These are phyloP conservation scores for Chaetomiaceae sp. DNA, from an alignment of 2,329 filamentous ascomycete species.

Conservation along the genomic window DNA sequence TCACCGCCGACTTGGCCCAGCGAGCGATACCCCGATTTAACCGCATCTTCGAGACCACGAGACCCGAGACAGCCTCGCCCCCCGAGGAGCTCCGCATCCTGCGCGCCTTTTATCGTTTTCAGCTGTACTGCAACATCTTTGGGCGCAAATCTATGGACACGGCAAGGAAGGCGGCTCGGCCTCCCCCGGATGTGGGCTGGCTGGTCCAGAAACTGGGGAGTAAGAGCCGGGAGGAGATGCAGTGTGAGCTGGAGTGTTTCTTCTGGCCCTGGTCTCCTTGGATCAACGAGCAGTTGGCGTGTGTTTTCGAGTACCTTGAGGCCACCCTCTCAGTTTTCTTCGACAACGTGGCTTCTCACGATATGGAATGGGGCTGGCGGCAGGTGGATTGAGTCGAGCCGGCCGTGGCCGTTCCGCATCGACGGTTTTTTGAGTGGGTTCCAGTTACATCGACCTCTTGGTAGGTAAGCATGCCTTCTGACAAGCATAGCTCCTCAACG, in stretches of 20 bases:
- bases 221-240: background rate
- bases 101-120: background rate
- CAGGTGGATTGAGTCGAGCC: background rate
- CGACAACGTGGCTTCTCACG: background rate
- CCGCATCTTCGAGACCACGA: slow-evolving; percentile 1
- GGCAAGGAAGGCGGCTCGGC: background rate
- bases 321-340: background rate
- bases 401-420: background rate
- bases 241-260: background rate
- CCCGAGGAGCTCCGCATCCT: slow-evolving; percentile 1
- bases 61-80: background rate
- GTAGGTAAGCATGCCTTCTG: background rate
- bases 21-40: background rate
- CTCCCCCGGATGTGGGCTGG: background rate
- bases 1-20: background rate
- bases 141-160: background rate
- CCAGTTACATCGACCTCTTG: background rate
- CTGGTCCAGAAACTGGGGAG: background rate
- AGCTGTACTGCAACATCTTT: background rate
- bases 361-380: background rate
- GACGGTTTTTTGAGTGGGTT: background rate
- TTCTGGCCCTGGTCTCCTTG: background rate
- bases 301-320: slow-evolving; percentile 1
- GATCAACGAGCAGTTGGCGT: background rate
- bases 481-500: background rate